Evolutionary conservation across 2,329 filamentous ascomycete species (phyloP).

Genomic region (Periconia macrospinosa): DNA sequence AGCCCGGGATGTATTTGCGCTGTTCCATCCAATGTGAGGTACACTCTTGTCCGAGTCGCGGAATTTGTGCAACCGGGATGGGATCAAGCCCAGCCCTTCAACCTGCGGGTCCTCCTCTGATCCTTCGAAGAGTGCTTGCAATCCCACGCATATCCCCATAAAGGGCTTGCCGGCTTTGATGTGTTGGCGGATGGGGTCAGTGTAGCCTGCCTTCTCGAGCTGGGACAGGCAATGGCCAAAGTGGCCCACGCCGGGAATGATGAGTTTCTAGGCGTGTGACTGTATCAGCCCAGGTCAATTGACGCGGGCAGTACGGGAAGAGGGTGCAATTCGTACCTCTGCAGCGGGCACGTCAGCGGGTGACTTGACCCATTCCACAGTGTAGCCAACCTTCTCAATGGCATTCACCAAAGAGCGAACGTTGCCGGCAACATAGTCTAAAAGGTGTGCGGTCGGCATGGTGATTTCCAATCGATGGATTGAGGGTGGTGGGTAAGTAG

Average conservation of each 20-base stretch:
- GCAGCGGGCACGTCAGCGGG: constrained; percentile 83
- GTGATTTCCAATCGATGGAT: background rate
- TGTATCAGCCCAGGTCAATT: constrained; percentile 41
- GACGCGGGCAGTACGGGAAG: constrained; percentile 5
- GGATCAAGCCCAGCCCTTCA: constrained; percentile 75
- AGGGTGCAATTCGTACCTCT: constrained; percentile 61
- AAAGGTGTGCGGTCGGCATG: constrained; percentile 78
- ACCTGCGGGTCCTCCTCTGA: constrained; percentile 77
- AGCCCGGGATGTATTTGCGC: constrained; percentile 65
- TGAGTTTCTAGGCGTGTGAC: constrained; percentile 69
- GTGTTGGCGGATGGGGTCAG: constrained; percentile 79
- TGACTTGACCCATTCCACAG: constrained; percentile 86
- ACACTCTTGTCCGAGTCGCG: constrained; percentile 79
- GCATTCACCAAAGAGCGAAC: constrained; percentile 95
- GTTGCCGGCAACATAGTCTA: constrained; percentile 94
- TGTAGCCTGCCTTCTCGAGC: constrained; percentile 77
- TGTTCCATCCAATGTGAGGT: constrained; percentile 99
- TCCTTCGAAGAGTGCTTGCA: constrained; percentile 86
- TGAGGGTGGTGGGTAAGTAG: background rate
- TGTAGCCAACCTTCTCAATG: constrained; percentile 92
- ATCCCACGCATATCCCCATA: constrained; percentile 94
- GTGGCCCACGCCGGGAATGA: constrained; percentile 94
- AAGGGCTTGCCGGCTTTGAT: constrained; percentile 93
- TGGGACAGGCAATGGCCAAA: constrained; percentile 94
- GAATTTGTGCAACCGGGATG: constrained; percentile 73